A percentile compares a stretch with the other conserved stretches of the same genome.
phyloP scores from a whole-genome alignment of 108 stramenopile genomes.

The Epithemia pelagica region DNA sequence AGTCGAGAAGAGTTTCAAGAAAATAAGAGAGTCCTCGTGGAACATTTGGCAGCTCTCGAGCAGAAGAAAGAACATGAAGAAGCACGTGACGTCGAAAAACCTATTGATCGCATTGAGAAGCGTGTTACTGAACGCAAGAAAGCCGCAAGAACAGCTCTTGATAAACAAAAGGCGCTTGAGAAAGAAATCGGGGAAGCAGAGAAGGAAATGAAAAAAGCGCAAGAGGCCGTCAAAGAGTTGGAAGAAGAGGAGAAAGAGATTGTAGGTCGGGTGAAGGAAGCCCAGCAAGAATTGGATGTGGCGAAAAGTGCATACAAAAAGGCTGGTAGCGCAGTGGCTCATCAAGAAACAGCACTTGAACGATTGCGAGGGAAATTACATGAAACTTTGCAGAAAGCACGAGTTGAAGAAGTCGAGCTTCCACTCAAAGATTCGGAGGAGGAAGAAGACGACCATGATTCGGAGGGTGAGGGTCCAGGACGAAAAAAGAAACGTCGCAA shows the following conservation, averaged over 20 bases:
- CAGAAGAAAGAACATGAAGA: constrained; percentile 52
- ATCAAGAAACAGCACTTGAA: constrained; percentile 63
- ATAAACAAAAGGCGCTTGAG: constrained; percentile 37
- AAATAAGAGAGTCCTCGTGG: constrained; percentile 56
- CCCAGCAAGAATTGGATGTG: constrained; percentile 56
- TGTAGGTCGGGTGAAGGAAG: constrained; percentile 58
- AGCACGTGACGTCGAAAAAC: constrained; percentile 34
- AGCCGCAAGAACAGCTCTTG: constrained; percentile 42
- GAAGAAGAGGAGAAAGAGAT: constrained; percentile 44
- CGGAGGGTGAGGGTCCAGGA: neutral
- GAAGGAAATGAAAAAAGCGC: constrained; percentile 64
- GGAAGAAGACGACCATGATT: constrained; percentile 10
- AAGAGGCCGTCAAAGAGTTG: constrained; percentile 54
- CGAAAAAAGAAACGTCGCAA: neutral
- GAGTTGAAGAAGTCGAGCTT: constrained; percentile 82
- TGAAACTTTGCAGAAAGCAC: constrained; percentile 85
- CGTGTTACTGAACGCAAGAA: constrained; percentile 43
- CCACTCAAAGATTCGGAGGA: constrained; percentile 43
- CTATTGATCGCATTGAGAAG: constrained; percentile 28
- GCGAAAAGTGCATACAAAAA: constrained; percentile 50
- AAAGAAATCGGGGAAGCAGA: constrained; percentile 41
- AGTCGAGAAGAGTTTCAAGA: constrained; percentile 72
- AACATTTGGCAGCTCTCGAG: constrained; percentile 68
- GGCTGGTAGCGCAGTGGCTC: constrained; percentile 53
- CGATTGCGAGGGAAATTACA: constrained; percentile 81